Evolutionary conservation across 192 early-diverging fungal species (phyloP).

Genomic region (Backusella psychrophila): DNA sequence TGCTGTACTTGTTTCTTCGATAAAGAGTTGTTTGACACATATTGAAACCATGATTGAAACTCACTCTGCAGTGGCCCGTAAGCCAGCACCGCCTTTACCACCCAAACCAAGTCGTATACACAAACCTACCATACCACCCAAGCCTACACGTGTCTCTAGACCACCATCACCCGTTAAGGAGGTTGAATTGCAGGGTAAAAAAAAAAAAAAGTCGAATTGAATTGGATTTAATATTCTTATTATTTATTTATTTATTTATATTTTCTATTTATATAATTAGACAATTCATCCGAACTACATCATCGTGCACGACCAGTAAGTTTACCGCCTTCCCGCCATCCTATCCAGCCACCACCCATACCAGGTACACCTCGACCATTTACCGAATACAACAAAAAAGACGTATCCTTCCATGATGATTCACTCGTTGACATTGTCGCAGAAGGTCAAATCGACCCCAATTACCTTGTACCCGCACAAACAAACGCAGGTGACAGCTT

Average conservation of each 20-base stretch:
- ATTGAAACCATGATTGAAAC: constrained; percentile 26
- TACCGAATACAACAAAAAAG: constrained; percentile 5
- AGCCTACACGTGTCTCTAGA: constrained; percentile 38
- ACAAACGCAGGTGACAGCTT: constrained; percentile 48
- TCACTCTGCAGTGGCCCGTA: constrained; percentile 19
- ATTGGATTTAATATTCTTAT: not conserved
- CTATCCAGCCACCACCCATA: not conserved
- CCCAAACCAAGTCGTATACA: constrained; percentile 52
- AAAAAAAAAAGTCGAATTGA: not conserved
- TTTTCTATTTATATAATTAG: not conserved
- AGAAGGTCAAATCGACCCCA: constrained; percentile 55
- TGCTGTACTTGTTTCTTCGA: constrained; percentile 13
- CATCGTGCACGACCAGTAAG: constrained; percentile 5
- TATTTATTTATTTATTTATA: not conserved
- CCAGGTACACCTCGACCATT: not conserved
- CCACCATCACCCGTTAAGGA: constrained; percentile 7
- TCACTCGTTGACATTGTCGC: constrained; percentile 35
- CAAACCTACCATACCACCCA: constrained; percentile 55
- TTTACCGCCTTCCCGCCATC: constrained; percentile 5
- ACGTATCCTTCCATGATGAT: not conserved
- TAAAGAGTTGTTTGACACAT: constrained; percentile 27
- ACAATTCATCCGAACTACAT: constrained; percentile 9
- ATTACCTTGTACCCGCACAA: constrained; percentile 51
- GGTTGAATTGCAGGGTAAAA: constrained; percentile 16
- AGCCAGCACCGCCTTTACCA: constrained; percentile 41